Conservation (phyloP, 371 early-diverging fungal species). For the Apophysomyces trapeziformis region DNA sequence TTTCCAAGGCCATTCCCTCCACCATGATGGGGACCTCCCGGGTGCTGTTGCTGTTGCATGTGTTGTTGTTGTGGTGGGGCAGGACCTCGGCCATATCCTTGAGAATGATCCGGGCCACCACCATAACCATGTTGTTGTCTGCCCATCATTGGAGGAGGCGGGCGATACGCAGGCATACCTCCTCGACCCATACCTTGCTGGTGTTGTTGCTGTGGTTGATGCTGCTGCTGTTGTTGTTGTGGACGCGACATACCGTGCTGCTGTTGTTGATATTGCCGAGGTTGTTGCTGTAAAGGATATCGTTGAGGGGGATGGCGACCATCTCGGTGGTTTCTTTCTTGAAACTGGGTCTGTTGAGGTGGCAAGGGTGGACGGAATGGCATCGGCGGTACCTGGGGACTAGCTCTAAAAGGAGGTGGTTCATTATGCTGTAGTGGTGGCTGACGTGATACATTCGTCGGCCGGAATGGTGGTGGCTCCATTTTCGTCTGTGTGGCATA, state of each 20-base stretch:
- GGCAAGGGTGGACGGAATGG: constrained; percentile 17
- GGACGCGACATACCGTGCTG: constrained; percentile 11
- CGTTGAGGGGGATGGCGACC: background rate
- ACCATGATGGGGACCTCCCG: constrained; percentile 5
- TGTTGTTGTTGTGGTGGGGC: constrained; percentile 8
- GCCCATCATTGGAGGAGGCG: constrained; percentile 18
- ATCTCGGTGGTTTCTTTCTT: constrained; percentile 1
- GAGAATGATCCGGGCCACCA: background rate
- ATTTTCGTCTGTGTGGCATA: constrained; percentile 41
- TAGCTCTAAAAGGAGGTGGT: constrained; percentile 43
- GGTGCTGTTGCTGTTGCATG: constrained; percentile 9
- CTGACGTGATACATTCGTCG: constrained; percentile 31
- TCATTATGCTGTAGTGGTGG: constrained; percentile 25
- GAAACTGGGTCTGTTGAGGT: constrained; percentile 7
- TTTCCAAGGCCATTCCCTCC: background rate
- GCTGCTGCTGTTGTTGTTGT: constrained; percentile 8
- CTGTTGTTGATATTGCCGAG: constrained; percentile 17
- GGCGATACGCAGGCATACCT: constrained; percentile 13
- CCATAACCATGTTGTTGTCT: constrained; percentile 3
- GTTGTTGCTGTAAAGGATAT: constrained; percentile 4
- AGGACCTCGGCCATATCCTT: constrained; percentile 22
- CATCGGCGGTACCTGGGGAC: constrained; percentile 11
- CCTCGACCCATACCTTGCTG: constrained; percentile 5
- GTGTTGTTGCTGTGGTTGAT: constrained; percentile 17
- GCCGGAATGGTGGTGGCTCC: constrained; percentile 48